phyloP scores from a whole-genome alignment of 306 rosid genomes.

The Benincasa hispida region DNA sequence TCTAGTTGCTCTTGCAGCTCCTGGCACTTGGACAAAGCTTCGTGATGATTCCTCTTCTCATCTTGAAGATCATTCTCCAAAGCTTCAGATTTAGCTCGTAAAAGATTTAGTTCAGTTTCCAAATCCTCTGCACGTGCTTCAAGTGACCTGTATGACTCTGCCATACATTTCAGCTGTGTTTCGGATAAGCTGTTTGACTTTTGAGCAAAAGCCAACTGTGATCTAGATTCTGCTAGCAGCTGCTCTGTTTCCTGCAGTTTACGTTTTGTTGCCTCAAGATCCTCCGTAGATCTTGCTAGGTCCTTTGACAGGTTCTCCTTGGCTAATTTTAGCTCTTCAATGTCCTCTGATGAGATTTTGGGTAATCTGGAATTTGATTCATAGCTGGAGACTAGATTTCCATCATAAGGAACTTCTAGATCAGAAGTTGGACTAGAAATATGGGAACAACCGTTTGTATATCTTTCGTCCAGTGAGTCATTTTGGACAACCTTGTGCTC shows the following conservation, averaged over 20 bases:
- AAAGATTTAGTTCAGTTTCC: slow-evolving; percentile 53
- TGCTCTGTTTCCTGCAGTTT: slow-evolving; percentile 75
- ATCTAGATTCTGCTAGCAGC: slow-evolving; percentile 71
- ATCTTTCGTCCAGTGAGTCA: slow-evolving; percentile 41
- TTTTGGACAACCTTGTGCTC: slow-evolving; percentile 59
- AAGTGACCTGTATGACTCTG: slow-evolving; percentile 86
- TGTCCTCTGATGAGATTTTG: slow-evolving; percentile 45
- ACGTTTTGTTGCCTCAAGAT: slow-evolving; percentile 58
- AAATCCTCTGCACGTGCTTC: slow-evolving; percentile 66
- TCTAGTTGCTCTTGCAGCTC: slow-evolving; percentile 67
- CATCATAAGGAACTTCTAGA: slow-evolving; percentile 82
- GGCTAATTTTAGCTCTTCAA: slow-evolving; percentile 57
- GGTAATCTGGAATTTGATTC: slow-evolving; percentile 22
- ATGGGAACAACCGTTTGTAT: slow-evolving; percentile 46
- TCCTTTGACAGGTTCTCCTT: slow-evolving; percentile 48
- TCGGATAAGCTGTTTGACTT: slow-evolving; percentile 79
- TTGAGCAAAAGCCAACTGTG: slow-evolving; percentile 60
- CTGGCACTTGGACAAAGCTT: slow-evolving; percentile 46
- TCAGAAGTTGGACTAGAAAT: slow-evolving; percentile 41
- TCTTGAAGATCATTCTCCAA: slow-evolving; percentile 66
- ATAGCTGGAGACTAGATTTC: slow-evolving; percentile 47
- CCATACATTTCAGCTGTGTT: slow-evolving; percentile 98
- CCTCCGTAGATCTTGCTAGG: slow-evolving; percentile 49
- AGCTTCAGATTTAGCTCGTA: slow-evolving; percentile 43
- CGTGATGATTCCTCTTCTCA: slow-evolving; percentile 62